phyloP scores from a whole-genome alignment of 2,329 filamentous ascomycete species.

The Trichophyton equinum region DNA sequence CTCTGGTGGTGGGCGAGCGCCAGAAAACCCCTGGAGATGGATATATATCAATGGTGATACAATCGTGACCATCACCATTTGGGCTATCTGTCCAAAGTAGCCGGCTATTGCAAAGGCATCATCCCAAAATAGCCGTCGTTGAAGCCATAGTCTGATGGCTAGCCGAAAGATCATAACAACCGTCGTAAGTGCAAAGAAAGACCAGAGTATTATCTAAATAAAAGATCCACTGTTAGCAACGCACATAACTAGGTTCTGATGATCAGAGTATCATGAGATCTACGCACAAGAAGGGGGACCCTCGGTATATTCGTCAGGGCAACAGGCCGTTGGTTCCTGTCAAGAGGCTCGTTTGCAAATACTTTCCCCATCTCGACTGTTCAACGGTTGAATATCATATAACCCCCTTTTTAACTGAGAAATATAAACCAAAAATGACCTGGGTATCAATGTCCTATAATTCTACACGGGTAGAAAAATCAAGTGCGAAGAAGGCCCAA shows the following conservation, averaged over 20 bases:
- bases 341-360: neutral
- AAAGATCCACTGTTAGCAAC: neutral
- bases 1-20: constrained; percentile 2
- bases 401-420: too few species aligned
- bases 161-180: constrained; percentile 7
- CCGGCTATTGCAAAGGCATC: constrained; percentile 6
- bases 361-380: neutral
- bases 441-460: neutral
- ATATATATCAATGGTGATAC: constrained; percentile 9
- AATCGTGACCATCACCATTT: constrained; percentile 4
- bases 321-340: neutral
- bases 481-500: neutral
- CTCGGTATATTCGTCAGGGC: neutral
- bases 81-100: constrained; percentile 6
- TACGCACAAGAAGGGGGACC: neutral
- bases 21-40: constrained; percentile 5
- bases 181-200: constrained; percentile 9
- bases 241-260: neutral
- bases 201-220: constrained; percentile 8
- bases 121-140: constrained; percentile 10
- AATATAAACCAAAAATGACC: neutral
- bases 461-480: neutral
- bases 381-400: neutral
- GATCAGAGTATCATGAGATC: neutral
- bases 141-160: constrained; percentile 10